Conservation (phyloP, 1,284 basidiomycete genomes). For the Blastosporella zonata region DNA sequence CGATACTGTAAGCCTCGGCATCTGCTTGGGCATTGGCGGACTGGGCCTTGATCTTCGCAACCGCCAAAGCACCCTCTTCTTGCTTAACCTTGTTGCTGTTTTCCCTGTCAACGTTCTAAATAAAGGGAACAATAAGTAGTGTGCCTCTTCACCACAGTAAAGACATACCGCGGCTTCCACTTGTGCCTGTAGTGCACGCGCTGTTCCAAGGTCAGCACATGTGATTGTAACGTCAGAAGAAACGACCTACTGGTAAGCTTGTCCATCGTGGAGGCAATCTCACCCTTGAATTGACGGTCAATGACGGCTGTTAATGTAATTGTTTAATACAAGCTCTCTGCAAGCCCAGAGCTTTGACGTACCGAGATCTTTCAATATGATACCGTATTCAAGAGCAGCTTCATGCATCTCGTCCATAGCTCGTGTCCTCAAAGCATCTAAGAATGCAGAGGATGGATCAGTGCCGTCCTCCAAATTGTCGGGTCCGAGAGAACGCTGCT, state of each 20-base stretch:
- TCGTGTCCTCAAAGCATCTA: conserved; percentile 74
- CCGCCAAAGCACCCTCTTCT: conserved; percentile 72
- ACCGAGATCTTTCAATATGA: conserved; percentile 75
- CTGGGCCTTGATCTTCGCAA: conserved; percentile 72
- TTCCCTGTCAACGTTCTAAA: conserved; percentile 75
- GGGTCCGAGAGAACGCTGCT: conserved; percentile 73
- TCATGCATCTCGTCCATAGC: conserved; percentile 82
- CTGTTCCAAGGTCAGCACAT: conserved; percentile 23
- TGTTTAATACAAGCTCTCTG: not conserved
- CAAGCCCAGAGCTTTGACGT: conserved; percentile 14
- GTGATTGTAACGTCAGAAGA: not conserved
- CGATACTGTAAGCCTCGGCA: conserved; percentile 66
- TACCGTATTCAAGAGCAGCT: conserved; percentile 77
- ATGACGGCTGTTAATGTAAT: conserved; percentile 67
- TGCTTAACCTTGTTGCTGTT: conserved; percentile 84
- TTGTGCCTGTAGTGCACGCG: conserved; percentile 76
- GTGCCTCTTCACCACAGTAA: not conserved
- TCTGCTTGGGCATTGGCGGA: conserved; percentile 69
- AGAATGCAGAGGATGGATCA: conserved; percentile 70
- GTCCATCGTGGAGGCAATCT: conserved; percentile 81
- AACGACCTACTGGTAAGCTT: conserved; percentile 57
- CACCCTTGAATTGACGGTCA: conserved; percentile 78
- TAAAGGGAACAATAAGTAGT: not conserved
- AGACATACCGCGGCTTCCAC: conserved; percentile 73
- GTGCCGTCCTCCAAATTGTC: conserved; percentile 67